phyloP scores from a whole-genome alignment of 768 basidiomycete genomes.

The Suillus spraguei region DNA sequence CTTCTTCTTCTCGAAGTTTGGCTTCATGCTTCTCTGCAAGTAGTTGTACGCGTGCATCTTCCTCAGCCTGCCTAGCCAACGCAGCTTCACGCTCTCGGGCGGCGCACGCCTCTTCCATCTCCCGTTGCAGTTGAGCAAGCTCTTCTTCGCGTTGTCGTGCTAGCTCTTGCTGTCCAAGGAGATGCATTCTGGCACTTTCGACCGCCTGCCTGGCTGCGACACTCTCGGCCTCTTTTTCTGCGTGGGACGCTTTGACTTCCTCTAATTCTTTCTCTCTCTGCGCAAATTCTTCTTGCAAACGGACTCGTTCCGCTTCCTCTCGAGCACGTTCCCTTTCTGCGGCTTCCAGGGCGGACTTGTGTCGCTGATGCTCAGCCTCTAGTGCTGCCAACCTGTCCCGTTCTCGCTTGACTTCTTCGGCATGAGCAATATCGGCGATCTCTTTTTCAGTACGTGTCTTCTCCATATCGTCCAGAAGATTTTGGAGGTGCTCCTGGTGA shows the following conservation, averaged over 20 bases:
- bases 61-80: conserved; percentile 23
- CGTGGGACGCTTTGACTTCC: conserved; percentile 25
- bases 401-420: conserved; percentile 27
- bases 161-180: conserved; percentile 27
- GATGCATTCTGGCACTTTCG: conserved; percentile 26
- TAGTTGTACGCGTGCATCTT: conserved; percentile 24
- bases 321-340: conserved; percentile 25
- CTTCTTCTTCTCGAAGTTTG: conserved; percentile 33
- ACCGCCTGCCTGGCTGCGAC: conserved; percentile 26
- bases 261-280: conserved; percentile 30
- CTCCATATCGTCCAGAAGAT: conserved; percentile 28
- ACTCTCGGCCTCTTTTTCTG: conserved; percentile 29
- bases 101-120: conserved; percentile 27
- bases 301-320: conserved; percentile 33
- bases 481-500: conserved; percentile 33
- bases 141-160: conserved; percentile 29
- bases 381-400: conserved; percentile 33
- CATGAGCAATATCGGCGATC: conserved; percentile 25
- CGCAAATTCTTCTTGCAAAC: conserved; percentile 31
- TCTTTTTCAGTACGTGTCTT: conserved; percentile 28
- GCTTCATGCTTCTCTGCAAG: conserved; percentile 31
- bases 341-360: conserved; percentile 25
- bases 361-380: conserved; percentile 32
- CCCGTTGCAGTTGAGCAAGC: conserved; percentile 26
- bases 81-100: conserved; percentile 27